phyloP scores from a whole-genome alignment of 768 basidiomycete species.

The Panaeolus papilionaceus region DNA sequence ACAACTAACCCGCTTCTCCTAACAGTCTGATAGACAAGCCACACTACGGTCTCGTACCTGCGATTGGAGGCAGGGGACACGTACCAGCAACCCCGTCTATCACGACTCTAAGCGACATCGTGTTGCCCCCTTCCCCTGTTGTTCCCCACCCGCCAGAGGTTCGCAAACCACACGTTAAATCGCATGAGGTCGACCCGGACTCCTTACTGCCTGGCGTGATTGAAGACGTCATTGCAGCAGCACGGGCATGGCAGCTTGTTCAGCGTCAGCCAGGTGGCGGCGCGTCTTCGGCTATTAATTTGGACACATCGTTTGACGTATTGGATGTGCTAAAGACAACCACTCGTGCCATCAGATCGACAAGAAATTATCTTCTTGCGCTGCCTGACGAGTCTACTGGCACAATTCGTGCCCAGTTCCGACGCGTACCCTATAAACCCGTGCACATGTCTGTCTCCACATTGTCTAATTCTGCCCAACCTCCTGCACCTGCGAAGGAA shows the following conservation, averaged over 20 bases:
- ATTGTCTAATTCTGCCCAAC: constrained; percentile 22
- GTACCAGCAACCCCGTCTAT: constrained; percentile 49
- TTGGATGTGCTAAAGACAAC: constrained; percentile 78
- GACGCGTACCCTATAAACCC: constrained; percentile 33
- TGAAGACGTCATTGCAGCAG: constrained; percentile 71
- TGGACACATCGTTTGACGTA: constrained; percentile 53
- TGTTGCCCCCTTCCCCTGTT: constrained; percentile 74
- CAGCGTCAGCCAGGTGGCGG: constrained; percentile 16
- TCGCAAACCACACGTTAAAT: constrained; percentile 64
- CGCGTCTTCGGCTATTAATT: constrained; percentile 22
- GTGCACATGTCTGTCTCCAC: constrained; percentile 22
- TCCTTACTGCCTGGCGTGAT: constrained; percentile 78
- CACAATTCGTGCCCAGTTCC: constrained; percentile 60
- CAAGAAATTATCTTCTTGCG: constrained; percentile 83
- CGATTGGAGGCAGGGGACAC: constrained; percentile 67
- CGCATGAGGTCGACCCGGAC: constrained; percentile 77
- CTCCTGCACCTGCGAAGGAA: constrained; percentile 28
- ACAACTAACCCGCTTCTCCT: constrained; percentile 14
- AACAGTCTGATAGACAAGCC: constrained; percentile 52
- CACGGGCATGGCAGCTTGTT: constrained; percentile 66
- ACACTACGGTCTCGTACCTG: constrained; percentile 73
- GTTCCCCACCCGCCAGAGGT: constrained; percentile 53
- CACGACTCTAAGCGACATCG: constrained; percentile 53
- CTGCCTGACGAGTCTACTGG: constrained; percentile 78
- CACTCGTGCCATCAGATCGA: constrained; percentile 80